Conservation (phyloP, 805 yeast genomes). For the Wickerhamiella musiphila region DNA sequence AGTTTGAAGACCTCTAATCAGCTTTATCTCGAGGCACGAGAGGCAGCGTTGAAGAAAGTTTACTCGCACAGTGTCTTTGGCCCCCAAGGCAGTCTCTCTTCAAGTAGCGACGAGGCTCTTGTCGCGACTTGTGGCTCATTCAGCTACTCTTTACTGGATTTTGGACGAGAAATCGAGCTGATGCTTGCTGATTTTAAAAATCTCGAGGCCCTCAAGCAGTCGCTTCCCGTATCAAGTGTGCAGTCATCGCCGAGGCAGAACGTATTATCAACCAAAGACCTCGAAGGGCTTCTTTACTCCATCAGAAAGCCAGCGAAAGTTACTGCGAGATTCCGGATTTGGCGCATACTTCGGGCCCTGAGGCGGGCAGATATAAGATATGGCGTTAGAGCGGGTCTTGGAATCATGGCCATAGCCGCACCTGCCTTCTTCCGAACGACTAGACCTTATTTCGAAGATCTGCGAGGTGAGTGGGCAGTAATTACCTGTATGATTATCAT, state of each 20-base stretch:
- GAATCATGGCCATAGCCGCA: constrained; percentile 45
- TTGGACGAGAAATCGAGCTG: constrained; percentile 34
- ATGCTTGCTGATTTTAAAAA: constrained; percentile 22
- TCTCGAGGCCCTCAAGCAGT: background rate
- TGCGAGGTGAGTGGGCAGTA: constrained; percentile 75
- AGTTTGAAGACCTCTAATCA: constrained; percentile 33
- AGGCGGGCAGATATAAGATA: constrained; percentile 55
- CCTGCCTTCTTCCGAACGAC: constrained; percentile 51
- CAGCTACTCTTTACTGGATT: constrained; percentile 44
- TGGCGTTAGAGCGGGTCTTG: constrained; percentile 64
- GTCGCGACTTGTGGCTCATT: constrained; percentile 77
- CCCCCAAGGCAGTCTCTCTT: constrained; percentile 13
- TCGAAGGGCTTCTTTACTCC: constrained; percentile 10
- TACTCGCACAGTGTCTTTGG: constrained; percentile 38
- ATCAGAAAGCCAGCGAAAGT: constrained; percentile 6
- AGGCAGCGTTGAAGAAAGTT: constrained; percentile 36
- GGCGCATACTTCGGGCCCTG: constrained; percentile 31
- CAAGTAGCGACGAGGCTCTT: constrained; percentile 57
- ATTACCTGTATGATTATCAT: constrained; percentile 70
- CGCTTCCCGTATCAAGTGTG: background rate
- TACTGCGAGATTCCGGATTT: constrained; percentile 16
- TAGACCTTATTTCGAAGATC: constrained; percentile 34
- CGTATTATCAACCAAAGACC: background rate
- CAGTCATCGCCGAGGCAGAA: background rate
- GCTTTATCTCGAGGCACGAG: constrained; percentile 39